phyloP scores from a whole-genome alignment of 805 yeast genomes.

The Saccharomycopsis olivae region DNA sequence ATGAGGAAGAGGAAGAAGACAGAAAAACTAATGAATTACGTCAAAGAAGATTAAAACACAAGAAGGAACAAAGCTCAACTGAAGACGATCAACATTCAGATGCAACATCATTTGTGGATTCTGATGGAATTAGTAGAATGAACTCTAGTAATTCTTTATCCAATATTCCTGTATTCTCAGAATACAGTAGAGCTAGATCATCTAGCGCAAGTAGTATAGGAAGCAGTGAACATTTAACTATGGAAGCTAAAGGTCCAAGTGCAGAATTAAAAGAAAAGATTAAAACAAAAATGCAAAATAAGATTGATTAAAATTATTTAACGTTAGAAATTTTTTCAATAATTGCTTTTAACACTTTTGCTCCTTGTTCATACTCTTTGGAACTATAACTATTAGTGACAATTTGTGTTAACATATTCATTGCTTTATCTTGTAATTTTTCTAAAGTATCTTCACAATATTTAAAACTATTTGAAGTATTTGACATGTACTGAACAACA shows the following conservation, averaged over 20 bases:
- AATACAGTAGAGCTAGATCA: constrained; percentile 9
- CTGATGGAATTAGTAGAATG: constrained; percentile 53
- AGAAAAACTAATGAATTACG: constrained; percentile 16
- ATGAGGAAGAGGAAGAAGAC: constrained; percentile 19
- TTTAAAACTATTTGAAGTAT: constrained; percentile 29
- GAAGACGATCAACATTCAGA: not conserved
- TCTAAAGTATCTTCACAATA: constrained; percentile 27
- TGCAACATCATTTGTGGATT: constrained; percentile 28
- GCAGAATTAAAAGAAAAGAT: constrained; percentile 10
- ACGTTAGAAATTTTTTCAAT: not conserved
- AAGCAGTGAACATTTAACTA: constrained; percentile 1
- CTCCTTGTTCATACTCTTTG: too few species aligned
- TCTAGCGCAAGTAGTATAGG: constrained; percentile 7
- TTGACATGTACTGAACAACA: constrained; percentile 38
- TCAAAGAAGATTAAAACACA: constrained; percentile 16
- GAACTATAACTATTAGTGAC: too few species aligned
- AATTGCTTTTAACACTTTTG: not conserved
- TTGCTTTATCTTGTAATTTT: constrained; percentile 22
- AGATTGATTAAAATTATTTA: constrained; percentile 1
- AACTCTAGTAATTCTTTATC: constrained; percentile 52
- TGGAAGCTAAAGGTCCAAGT: constrained; percentile 1
- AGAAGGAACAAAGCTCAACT: not conserved
- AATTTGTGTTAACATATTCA: constrained; percentile 20
- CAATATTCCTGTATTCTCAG: constrained; percentile 47
- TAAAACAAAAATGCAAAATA: constrained; percentile 7